Base-by-base conservation (phyloP, 2,329 filamentous ascomycete species). In the Ceratocystis colombiana region DNA sequence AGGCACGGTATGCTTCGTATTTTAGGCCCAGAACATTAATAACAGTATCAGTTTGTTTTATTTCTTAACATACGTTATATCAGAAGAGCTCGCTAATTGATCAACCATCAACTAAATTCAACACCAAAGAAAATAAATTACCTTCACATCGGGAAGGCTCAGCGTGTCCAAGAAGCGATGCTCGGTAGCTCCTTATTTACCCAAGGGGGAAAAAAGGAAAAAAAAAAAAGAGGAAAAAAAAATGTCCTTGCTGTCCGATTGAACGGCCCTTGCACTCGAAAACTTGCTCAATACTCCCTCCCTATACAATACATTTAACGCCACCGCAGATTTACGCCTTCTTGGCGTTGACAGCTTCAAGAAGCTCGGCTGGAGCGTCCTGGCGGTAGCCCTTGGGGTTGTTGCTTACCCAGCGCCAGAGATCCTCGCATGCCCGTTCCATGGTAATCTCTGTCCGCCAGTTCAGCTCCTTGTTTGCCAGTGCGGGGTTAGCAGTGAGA, bases 401-500 rank as follows among this genome's bases (percentile, higher is more conserved):
- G 79, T 96, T 97, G 78, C 88, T 82, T 17, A 95, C 96, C 94
- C 94, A 99, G 73, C 86, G 87, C 94, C 94, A 99, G 70, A 99
- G 81, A 76, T 99, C 91, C 71, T 87, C 85, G 75, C 94, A 99
- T 30, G 93, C 92, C 75, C 96, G 86, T 78, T 97, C 93, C 75
- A 99, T 85, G 22, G 89, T 92, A 67, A 88, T 81, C 79, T 95
- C 84, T 0, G 94, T 92, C 81, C 92, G 92, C 94, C 94, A 99
- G 69, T 85, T 80, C 65, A 99, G 82, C 79, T 99, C 94, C 75
- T 84, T 79, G 77, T 96, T 96, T 64, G 94, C 94, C 46, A 90
- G 84, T 2, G 84, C 82, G 12, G 94, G 89, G 77, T 96, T 95
- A 70, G 94, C 91, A 25, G 94, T 99, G 61, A 99, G 85, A 77